These are phyloP conservation scores for Collybia mongolica DNA, from an alignment of 768 basidiomycete species.

Conservation along the genomic window DNA sequence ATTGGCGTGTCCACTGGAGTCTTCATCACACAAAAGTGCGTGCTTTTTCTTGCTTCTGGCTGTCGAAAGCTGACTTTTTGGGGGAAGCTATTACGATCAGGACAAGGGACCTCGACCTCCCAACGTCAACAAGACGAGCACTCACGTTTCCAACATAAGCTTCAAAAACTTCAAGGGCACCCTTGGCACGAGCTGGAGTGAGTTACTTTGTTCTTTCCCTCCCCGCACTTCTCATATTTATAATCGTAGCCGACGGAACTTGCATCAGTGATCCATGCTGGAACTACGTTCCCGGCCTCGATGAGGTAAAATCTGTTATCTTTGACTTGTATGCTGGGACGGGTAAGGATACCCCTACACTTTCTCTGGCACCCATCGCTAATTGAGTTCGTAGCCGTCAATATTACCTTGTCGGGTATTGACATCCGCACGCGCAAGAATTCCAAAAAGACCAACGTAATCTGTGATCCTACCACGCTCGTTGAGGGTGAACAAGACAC, in stretches of 20 bases:
- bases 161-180: slow-evolving; percentile 35
- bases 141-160: slow-evolving; percentile 29
- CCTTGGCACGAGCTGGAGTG: slow-evolving; percentile 35
- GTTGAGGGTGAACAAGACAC: slow-evolving; percentile 23
- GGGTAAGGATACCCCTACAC: slow-evolving; percentile 15
- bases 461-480: slow-evolving; percentile 29
- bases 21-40: slow-evolving; percentile 45
- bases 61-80: not conserved
- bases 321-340: slow-evolving; percentile 35
- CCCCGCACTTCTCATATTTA: not conserved
- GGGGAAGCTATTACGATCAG: slow-evolving; percentile 50
- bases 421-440: slow-evolving; percentile 24
- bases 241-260: slow-evolving; percentile 30
- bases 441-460: slow-evolving; percentile 22
- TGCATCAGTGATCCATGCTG: slow-evolving; percentile 39
- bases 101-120: slow-evolving; percentile 31
- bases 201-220: slow-evolving; percentile 8
- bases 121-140: slow-evolving; percentile 31
- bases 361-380: not conserved
- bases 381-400: slow-evolving; percentile 17
- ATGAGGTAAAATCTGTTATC: slow-evolving; percentile 32
- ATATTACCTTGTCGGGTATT: slow-evolving; percentile 22
- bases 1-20: slow-evolving; percentile 44
- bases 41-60: not conserved
- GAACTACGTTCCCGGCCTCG: slow-evolving; percentile 34